phyloP scores from a whole-genome alignment of 768 basidiomycete species.

The Hydnomerulius pinastri region DNA sequence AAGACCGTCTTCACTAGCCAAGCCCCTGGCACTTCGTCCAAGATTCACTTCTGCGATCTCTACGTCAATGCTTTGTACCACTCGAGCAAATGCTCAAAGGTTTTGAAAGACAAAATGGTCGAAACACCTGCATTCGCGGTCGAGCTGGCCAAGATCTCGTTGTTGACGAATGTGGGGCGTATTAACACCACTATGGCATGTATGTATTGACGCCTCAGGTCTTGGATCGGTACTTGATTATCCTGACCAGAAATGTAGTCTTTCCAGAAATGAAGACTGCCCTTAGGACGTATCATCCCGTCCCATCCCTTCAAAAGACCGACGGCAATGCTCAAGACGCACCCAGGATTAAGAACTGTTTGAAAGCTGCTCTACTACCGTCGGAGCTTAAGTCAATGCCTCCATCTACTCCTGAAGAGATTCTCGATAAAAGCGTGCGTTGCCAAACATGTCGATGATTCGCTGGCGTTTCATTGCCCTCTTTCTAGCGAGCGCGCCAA shows the following conservation, averaged over 20 bases:
- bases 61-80: conserved; percentile 81
- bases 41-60: conserved; percentile 78
- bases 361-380: conserved; percentile 78
- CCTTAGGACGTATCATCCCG: conserved; percentile 85
- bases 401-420: conserved; percentile 75
- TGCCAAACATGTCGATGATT: conserved; percentile 1
- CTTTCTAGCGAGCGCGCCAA: conserved; percentile 52
- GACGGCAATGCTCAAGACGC: conserved; percentile 89
- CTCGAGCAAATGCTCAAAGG: conserved; percentile 84
- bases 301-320: conserved; percentile 85
- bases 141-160: conserved; percentile 80
- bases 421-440: conserved; percentile 67
- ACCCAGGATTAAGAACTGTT: conserved; percentile 87
- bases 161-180: conserved; percentile 86
- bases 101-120: conserved; percentile 84
- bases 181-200: conserved; percentile 93
- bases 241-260: conserved; percentile 48
- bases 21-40: conserved; percentile 45
- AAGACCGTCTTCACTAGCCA: conserved; percentile 73
- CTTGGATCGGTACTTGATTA: conserved; percentile 6
- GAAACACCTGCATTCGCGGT: conserved; percentile 77
- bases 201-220: conserved; percentile 39
- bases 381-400: conserved; percentile 64
- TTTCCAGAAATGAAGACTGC: conserved; percentile 95
- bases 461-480: conserved; percentile 10